Percentiles rank a stretch among this genome's conserved stretches.
These are phyloP conservation scores for Fusarium sp. DNA, from an alignment of 2,329 filamentous ascomycete genomes.

Conservation along the genomic window DNA sequence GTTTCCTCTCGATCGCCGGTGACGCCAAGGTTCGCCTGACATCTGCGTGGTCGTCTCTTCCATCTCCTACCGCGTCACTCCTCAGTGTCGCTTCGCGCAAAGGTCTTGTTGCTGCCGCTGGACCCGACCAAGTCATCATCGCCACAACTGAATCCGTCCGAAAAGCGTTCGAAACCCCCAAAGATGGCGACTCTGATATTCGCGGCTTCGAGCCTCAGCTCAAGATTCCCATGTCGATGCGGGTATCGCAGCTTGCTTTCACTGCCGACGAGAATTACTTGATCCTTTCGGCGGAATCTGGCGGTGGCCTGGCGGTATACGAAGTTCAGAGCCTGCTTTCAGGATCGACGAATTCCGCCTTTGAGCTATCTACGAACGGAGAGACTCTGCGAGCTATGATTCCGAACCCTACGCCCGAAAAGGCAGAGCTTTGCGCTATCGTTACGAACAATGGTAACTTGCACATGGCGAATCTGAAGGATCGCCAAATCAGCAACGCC, in stretches of 20 bases:
- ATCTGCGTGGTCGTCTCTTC: conserved; percentile 79
- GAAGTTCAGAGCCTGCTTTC: conserved; percentile 75
- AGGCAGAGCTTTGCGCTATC: conserved; percentile 80
- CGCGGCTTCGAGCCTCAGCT: conserved; percentile 79
- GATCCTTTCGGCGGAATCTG: conserved; percentile 82
- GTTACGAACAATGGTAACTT: conserved; percentile 85
- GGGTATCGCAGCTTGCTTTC: conserved; percentile 89
- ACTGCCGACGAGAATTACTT: conserved; percentile 89
- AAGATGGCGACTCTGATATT: conserved; percentile 71
- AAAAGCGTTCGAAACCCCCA: conserved; percentile 73
- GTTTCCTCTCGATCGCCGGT: conserved; percentile 82
- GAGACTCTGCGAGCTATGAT: conserved; percentile 77
- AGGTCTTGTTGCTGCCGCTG: conserved; percentile 87
- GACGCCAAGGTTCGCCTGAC: conserved; percentile 87
- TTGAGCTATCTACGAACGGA: conserved; percentile 82
- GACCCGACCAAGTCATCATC: conserved; percentile 81
- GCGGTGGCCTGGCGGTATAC: conserved; percentile 86
- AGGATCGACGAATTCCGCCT: conserved; percentile 73
- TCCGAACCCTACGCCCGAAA: conserved; percentile 82
- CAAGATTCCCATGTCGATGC: conserved; percentile 76
- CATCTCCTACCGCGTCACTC: conserved; percentile 81
- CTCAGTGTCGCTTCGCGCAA: conserved; percentile 83
- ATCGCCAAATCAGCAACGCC: conserved; percentile 69
- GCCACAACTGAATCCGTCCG: conserved; percentile 81
- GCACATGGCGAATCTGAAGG: conserved; percentile 82